These are phyloP conservation scores for Eimeria necatrix DNA, from an alignment of 169 alveolate species.

Conservation along the genomic window DNA sequence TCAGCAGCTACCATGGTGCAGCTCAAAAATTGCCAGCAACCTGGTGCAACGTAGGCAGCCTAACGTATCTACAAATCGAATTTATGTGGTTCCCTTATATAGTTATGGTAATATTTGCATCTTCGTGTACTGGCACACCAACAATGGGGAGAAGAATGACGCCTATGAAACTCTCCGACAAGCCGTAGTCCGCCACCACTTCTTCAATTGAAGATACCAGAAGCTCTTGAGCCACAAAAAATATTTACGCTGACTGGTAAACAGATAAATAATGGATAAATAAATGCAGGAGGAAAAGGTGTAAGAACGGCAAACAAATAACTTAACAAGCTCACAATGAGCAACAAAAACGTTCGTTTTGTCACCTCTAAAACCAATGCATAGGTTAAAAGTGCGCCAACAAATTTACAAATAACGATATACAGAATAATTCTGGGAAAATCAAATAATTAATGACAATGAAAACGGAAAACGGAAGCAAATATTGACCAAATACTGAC, in stretches of 20 bases:
- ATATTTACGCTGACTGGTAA: neutral
- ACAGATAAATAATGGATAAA: neutral
- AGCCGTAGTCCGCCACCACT: slow-evolving; percentile 58
- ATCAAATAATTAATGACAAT: neutral
- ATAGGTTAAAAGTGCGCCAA: too few relatives aligned
- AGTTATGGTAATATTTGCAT: too few relatives aligned
- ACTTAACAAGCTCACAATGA: neutral
- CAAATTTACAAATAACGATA: neutral
- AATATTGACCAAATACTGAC: too few relatives aligned
- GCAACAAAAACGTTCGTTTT: neutral
- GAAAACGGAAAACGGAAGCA: neutral
- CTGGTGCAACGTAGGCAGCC: neutral
- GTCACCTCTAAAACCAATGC: too few relatives aligned
- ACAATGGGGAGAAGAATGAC: slow-evolving; percentile 93
- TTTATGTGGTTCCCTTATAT: too few relatives aligned
- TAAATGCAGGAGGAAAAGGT: neutral
- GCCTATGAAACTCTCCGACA: slow-evolving; percentile 90
- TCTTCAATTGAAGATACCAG: slow-evolving; percentile 81
- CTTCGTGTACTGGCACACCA: slow-evolving; percentile 82
- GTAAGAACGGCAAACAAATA: neutral
- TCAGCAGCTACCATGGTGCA: neutral
- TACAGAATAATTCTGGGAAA: too few relatives aligned
- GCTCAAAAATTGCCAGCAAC: neutral
- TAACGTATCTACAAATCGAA: too few relatives aligned
- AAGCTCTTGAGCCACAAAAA: slow-evolving; percentile 54